Conservation (phyloP, 768 basidiomycete species). For the Suillus occidentalis region DNA sequence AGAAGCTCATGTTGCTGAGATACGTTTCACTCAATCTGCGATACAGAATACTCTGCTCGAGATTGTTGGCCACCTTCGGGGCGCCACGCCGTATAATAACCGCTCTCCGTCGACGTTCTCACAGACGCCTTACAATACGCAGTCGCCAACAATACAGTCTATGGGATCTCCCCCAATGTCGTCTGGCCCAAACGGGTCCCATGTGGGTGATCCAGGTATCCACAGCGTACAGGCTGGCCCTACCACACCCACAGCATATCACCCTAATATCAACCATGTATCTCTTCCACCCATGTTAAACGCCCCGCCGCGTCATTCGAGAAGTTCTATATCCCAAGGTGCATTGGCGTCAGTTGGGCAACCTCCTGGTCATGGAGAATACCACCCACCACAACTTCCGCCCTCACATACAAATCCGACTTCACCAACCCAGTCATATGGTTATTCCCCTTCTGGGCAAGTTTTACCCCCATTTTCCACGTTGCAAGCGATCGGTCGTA, state of each 20-base stretch:
- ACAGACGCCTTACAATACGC: constrained; percentile 50
- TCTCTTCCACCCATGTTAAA: constrained; percentile 32
- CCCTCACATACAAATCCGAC: constrained; percentile 44
- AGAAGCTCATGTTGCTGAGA: constrained; percentile 83
- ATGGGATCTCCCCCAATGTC: constrained; percentile 48
- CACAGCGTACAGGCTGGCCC: constrained; percentile 26
- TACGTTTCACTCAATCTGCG: constrained; percentile 65
- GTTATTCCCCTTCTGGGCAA: constrained; percentile 47
- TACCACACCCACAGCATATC: constrained; percentile 32
- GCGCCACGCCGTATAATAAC: constrained; percentile 41
- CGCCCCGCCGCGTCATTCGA: constrained; percentile 29
- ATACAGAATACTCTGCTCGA: constrained; percentile 83
- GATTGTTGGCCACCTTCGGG: constrained; percentile 76
- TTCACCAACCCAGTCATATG: constrained; percentile 27
- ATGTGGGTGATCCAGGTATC: constrained; percentile 21
- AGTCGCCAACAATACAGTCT: constrained; percentile 68
- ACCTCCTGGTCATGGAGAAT: constrained; percentile 38
- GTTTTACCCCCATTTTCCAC: constrained; percentile 73
- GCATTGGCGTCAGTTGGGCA: constrained; percentile 33
- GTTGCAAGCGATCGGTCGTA: constrained; percentile 53
- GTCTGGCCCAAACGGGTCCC: constrained; percentile 39
- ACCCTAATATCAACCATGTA: constrained; percentile 21
- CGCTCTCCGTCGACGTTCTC: constrained; percentile 66
- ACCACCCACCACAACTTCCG: constrained; percentile 43
- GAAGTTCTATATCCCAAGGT: constrained; percentile 36